These are phyloP conservation scores for Rhizopogon vulgaris DNA, from an alignment of 768 basidiomycete species.

Conservation along the genomic window DNA sequence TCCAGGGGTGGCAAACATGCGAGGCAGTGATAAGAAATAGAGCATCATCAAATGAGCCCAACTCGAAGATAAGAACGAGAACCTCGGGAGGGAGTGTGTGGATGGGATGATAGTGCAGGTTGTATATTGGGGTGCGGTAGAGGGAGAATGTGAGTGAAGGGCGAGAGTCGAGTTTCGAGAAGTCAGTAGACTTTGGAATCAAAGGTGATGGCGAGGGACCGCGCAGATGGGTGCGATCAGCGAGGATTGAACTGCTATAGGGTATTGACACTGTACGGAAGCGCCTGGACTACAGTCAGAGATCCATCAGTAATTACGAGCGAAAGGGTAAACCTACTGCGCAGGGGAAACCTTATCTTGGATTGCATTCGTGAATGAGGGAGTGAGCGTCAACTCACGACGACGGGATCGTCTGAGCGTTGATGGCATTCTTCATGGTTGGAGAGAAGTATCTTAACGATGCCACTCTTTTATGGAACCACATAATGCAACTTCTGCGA, in stretches of 20 bases:
- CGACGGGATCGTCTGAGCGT: conserved; percentile 42
- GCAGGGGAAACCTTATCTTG: conserved; percentile 32
- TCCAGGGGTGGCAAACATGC: conserved; percentile 65
- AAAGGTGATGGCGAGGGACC: conserved; percentile 10
- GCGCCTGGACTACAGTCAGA: conserved; percentile 3
- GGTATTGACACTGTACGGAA: conserved; percentile 14
- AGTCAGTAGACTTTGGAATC: conserved; percentile 11
- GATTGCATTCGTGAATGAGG: conserved; percentile 44
- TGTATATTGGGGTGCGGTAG: conserved; percentile 16
- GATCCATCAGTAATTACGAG: background rate
- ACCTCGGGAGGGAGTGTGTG: conserved; percentile 57
- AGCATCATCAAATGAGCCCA: conserved; percentile 50
- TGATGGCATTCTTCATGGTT: conserved; percentile 29
- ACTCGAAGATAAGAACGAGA: conserved; percentile 55
- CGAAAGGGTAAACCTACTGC: conserved; percentile 21
- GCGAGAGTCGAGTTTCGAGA: conserved; percentile 14
- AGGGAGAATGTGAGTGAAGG: conserved; percentile 24
- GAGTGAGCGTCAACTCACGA: conserved; percentile 41
- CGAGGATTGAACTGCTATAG: conserved; percentile 10
- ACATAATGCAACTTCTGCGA: conserved; percentile 13
- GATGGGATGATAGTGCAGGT: conserved; percentile 41
- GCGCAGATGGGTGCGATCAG: conserved; percentile 16
- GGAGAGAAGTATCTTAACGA: conserved; percentile 8
- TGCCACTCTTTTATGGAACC: conserved; percentile 23
- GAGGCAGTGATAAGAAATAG: conserved; percentile 59